Percentiles rank a stretch among this genome's conserved stretches.
phyloP scores from a whole-genome alignment of 2,329 filamentous ascomycete genomes.

The Diaporthe sp. region DNA sequence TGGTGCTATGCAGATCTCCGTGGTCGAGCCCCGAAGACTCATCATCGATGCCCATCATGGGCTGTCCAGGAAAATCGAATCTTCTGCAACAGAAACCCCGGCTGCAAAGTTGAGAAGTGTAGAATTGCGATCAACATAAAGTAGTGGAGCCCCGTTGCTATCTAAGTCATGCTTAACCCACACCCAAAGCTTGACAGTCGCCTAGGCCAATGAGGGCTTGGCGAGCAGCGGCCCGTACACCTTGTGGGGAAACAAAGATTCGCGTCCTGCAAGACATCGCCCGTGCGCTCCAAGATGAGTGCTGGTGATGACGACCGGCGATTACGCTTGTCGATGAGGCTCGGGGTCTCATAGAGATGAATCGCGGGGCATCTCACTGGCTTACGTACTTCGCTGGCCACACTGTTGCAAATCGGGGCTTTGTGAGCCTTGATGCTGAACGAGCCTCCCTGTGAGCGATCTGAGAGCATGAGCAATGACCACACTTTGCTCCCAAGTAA shows the following conservation, averaged over 20 bases:
- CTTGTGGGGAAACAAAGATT: constrained; percentile 11
- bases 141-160: constrained; percentile 6
- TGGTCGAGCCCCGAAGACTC: constrained; percentile 2
- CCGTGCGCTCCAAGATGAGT: constrained; percentile 3
- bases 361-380: constrained; percentile 6
- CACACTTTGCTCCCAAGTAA: neutral
- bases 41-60: constrained; percentile 5
- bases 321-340: constrained; percentile 13
- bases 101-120: neutral
- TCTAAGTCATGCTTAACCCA: constrained; percentile 26
- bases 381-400: neutral
- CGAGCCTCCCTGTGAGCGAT: too few species aligned
- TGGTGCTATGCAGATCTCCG: neutral
- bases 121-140: constrained; percentile 21
- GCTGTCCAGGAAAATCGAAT: neutral
- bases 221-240: constrained; percentile 15
- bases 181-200: constrained; percentile 9
- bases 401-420: too few species aligned
- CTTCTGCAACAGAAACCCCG: neutral
- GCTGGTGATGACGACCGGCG: constrained; percentile 24
- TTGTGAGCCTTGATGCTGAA: neutral
- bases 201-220: constrained; percentile 2
- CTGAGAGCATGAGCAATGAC: neutral
- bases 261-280: constrained; percentile 19
- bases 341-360: constrained; percentile 5